These are phyloP conservation scores for Hymenoscyphus infarciens DNA, from an alignment of 2,329 filamentous ascomycete genomes.

Conservation along the genomic window DNA sequence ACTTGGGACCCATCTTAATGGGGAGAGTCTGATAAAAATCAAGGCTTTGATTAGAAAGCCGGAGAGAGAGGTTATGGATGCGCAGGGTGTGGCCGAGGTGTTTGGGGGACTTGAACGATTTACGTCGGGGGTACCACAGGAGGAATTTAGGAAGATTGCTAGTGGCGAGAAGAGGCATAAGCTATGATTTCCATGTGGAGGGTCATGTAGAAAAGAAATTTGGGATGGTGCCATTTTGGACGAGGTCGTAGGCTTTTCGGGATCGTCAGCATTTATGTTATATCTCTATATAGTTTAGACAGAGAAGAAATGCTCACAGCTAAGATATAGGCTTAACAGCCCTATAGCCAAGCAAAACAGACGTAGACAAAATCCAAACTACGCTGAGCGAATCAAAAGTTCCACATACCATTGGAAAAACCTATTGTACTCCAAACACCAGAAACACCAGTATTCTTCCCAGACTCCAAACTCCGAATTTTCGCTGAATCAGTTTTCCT, in stretches of 20 bases:
- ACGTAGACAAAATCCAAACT: too few species aligned
- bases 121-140: conserved; percentile 62
- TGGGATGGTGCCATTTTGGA: too few species aligned
- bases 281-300: background rate
- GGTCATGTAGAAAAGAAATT: background rate
- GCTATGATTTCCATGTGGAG: conserved; percentile 48
- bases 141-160: conserved; percentile 83
- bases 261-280: background rate
- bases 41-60: conserved; percentile 78
- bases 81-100: conserved; percentile 77
- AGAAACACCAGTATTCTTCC: conserved; percentile 8
- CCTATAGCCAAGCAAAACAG: too few species aligned
- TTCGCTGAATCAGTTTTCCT: background rate
- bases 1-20: conserved; percentile 74
- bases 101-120: conserved; percentile 84
- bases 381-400: background rate
- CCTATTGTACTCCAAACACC: background rate
- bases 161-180: conserved; percentile 93
- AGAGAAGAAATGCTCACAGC: background rate
- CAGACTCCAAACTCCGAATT: background rate
- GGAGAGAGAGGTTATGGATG: conserved; percentile 68
- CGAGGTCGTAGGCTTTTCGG: background rate
- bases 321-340: too few species aligned
- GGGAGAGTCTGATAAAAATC: conserved; percentile 75
- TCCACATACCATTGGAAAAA: background rate